Conservation (phyloP, 129 eudicot genomes). For the Escallonia rubra region DNA sequence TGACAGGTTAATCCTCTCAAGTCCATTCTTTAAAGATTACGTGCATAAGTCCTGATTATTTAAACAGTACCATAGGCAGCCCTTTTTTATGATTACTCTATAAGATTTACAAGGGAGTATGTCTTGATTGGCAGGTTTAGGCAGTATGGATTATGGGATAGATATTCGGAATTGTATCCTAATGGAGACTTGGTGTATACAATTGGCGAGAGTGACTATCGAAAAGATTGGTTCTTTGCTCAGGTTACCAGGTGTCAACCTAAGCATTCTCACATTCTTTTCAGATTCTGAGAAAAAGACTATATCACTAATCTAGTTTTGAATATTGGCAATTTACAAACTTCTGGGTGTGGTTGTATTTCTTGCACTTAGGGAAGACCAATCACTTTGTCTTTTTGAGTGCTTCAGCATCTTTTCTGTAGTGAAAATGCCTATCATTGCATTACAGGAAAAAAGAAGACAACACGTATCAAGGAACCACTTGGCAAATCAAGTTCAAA, state of each 20-base stretch:
- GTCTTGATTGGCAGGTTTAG: constrained; percentile 37
- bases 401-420: too few relatives aligned
- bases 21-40: not conserved
- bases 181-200: constrained; percentile 45
- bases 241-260: constrained; percentile 34
- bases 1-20: constrained; percentile 36
- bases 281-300: too few relatives aligned
- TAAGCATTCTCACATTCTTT: not conserved
- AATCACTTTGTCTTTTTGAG: too few relatives aligned
- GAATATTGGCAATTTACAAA: too few relatives aligned
- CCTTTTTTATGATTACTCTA: too few relatives aligned
- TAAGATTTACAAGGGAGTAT: not conserved
- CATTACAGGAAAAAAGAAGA: not conserved
- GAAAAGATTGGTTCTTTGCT: constrained; percentile 47
- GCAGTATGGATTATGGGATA: constrained; percentile 88
- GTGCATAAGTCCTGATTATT: too few relatives aligned
- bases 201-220: constrained; percentile 48
- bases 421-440: not conserved
- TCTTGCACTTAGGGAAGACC: too few relatives aligned
- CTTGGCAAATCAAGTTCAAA: constrained; percentile 1
- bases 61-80: too few relatives aligned
- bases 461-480: not conserved
- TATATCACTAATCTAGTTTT: too few relatives aligned
- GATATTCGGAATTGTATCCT: constrained; percentile 46
- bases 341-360: too few relatives aligned